Base-by-base conservation (phyloP, 768 basidiomycete species). In the Dendrothele bispora region DNA sequence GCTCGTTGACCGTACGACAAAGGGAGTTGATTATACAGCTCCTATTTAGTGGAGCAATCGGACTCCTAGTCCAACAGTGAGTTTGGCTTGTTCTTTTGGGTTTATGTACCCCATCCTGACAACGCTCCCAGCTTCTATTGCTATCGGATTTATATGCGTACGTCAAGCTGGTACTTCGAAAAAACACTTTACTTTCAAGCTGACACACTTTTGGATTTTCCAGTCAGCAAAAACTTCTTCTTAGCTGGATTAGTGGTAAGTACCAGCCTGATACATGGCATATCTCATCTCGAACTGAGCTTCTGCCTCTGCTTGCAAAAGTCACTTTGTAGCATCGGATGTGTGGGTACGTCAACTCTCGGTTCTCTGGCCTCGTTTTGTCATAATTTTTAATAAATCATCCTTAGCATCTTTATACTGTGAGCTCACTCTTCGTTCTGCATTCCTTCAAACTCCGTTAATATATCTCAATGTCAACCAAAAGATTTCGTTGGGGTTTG, bases 41-140 rank as follows among this genome's bases (percentile, higher is more conserved):
- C 7, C 28, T 52, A 34, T 52, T 52, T 18, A 52, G 51, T 26
- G 51, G 46, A n/a, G 32, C 28, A 3, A 52, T 52, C 30, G 51
- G 46, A 2, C 37, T 52, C n/a, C 28, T 41, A 14, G 46, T 48
- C 3, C 46, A 48, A 27, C 46, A 41, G 46, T 48, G 20, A 30
- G 46, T 14, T 12, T 8, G n/a, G n/a, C 7, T 24, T n/a, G 34
- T 14, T 10, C 30, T 32, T 32, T n/a, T 32, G 30, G n/a, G 30
- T 10, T 32, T 45, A 3, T 10, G 22, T 10, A 17, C 5, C 17
- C 18, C 26, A 5, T 14, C 15, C 14, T 21, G 7, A n/a, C n/a
- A n/a, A n/a, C n/a, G n/a, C n/a, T 5, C 14, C 11, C 25, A 47
- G 46, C 37, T 47, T 47, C 28, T 47, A 47, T 21, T 47, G 46